Evolutionary conservation across 257 asterid genomes (phyloP).

Genomic region (Solanum appendiculatum): DNA sequence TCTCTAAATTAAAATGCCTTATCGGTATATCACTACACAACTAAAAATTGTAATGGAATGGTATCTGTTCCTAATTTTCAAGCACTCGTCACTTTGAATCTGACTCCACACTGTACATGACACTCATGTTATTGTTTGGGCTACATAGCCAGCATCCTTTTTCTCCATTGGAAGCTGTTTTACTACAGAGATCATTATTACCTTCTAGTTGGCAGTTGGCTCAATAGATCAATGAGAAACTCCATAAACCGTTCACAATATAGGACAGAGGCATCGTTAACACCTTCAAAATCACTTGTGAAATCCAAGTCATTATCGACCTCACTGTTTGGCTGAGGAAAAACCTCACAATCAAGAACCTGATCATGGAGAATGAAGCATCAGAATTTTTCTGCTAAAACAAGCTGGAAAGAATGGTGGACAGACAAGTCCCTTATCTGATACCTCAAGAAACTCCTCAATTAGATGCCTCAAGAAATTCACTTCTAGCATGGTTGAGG

Average conservation of each 20-base stretch:
- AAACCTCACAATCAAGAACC: conserved; percentile 84
- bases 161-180: not conserved
- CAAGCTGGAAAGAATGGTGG: not conserved
- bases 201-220: conserved; percentile 99
- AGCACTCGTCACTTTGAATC: not conserved
- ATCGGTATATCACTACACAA: not conserved
- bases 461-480: conserved; percentile 76
- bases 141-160: not conserved
- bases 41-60: not conserved
- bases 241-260: conserved; percentile 98
- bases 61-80: not conserved
- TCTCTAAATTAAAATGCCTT: not conserved
- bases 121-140: not conserved
- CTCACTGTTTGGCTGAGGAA: conserved; percentile 23
- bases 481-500: conserved; percentile 55
- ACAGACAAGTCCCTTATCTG: conserved; percentile 1
- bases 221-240: conserved; percentile 94
- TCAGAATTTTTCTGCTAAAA: conserved; percentile 8
- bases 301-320: conserved; percentile 26
- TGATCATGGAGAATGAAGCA: conserved; percentile 16
- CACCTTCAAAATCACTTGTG: conserved; percentile 27
- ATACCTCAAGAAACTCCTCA: conserved; percentile 84
- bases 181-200: conserved; percentile 4
- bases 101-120: not conserved
- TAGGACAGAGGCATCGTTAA: conserved; percentile 63